phyloP scores from a whole-genome alignment of 495 filamentous ascomycete species.

The Neurospora sublineolata region DNA sequence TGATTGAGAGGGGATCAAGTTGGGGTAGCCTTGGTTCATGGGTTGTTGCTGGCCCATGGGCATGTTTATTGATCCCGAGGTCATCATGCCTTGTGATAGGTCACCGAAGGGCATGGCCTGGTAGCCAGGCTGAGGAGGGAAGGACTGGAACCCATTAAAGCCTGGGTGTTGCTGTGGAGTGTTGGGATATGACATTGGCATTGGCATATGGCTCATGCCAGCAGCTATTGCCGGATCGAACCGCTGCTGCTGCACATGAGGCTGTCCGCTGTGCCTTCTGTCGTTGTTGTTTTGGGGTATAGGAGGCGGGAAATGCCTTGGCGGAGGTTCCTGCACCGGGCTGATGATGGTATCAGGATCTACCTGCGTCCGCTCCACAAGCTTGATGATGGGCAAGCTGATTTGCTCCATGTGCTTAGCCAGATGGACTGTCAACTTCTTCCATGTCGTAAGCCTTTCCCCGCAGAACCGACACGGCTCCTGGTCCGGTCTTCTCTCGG shows the following conservation, averaged over 20 bases:
- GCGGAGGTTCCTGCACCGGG: conserved; percentile 45
- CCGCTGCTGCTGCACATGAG: conserved; percentile 1
- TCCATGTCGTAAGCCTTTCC: conserved; percentile 73
- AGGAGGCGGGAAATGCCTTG: conserved; percentile 23
- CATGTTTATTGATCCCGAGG: conserved; percentile 8
- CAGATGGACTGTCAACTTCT: conserved; percentile 86
- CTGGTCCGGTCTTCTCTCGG: conserved; percentile 50
- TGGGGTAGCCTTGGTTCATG: neutral
- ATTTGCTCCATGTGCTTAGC: conserved; percentile 97
- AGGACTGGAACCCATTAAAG: neutral
- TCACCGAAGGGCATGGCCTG: neutral
- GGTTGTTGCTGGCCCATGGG: neutral
- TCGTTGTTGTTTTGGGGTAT: conserved; percentile 15
- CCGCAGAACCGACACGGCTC: conserved; percentile 90
- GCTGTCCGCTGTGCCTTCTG: conserved; percentile 16
- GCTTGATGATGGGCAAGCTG: conserved; percentile 68
- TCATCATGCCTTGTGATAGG: conserved; percentile 8
- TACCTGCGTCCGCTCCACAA: conserved; percentile 52
- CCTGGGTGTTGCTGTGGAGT: neutral
- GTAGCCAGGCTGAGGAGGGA: conserved; percentile 1
- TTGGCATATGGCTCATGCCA: conserved; percentile 2
- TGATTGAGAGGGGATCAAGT: conserved; percentile 1
- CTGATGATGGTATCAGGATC: conserved; percentile 52
- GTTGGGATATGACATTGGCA: conserved; percentile 9
- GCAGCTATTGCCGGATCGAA: neutral